Percentiles rank a stretch among this genome's conserved stretches.
phyloP scores from a whole-genome alignment of 345 rosid species.

The Eucalyptus marginata region DNA sequence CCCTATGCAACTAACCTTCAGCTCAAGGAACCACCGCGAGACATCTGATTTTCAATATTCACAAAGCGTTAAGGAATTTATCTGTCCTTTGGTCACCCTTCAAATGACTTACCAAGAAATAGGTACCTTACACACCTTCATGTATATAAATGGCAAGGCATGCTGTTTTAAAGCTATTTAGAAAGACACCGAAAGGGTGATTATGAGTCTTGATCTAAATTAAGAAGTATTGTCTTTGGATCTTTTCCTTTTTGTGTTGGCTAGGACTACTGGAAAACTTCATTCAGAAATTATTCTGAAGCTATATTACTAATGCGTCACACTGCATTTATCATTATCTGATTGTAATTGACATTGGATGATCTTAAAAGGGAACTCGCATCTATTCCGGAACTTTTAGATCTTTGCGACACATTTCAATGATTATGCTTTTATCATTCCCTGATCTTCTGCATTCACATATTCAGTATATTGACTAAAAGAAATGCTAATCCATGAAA shows the following conservation, averaged over 20 bases:
- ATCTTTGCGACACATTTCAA: not conserved
- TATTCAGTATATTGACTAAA: not conserved
- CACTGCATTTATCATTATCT: not conserved
- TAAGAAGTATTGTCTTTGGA: not conserved
- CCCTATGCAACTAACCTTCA: not conserved
- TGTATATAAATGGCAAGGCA: not conserved
- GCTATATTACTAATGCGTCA: not conserved
- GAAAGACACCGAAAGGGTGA: not conserved
- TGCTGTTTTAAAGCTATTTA: not conserved
- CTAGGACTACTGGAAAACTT: not conserved
- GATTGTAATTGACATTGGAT: not conserved
- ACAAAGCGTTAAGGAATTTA: not conserved
- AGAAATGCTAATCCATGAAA: conserved; percentile 2
- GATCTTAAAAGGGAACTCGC: not conserved
- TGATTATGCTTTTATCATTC: not conserved
- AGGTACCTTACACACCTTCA: not conserved
- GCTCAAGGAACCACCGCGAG: not conserved
- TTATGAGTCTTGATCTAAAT: not conserved
- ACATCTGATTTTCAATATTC: not conserved
- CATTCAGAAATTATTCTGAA: not conserved
- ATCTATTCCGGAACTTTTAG: not conserved
- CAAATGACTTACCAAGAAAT: not conserved
- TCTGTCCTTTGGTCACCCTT: not conserved
- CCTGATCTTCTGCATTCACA: not conserved
- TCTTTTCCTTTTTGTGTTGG: not conserved